Percentiles rank a stretch among this genome's conserved stretches.
These are phyloP conservation scores for Solanum pimpinellifolium DNA, from an alignment of 257 asterid genomes.

Conservation along the genomic window DNA sequence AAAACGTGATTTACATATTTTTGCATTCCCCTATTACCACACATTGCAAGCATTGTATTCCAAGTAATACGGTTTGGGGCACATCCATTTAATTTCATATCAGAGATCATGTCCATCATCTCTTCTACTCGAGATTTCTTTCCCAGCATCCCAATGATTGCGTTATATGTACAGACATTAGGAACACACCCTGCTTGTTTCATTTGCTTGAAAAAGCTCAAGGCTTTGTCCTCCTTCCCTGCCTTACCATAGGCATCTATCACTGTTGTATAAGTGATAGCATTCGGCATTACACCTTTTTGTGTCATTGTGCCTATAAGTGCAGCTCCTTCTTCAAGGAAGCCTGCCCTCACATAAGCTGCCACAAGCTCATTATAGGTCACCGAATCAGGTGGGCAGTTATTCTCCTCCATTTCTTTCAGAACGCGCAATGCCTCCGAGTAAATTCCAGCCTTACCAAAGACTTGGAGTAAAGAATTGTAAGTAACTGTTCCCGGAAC, in stretches of 20 bases:
- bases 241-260: constrained; percentile 95
- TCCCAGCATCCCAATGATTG: constrained; percentile 86
- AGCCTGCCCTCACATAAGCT: constrained; percentile 91
- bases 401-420: constrained; percentile 82
- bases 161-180: constrained; percentile 79
- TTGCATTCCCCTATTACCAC: constrained; percentile 83
- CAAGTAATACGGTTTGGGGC: constrained; percentile 81
- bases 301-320: constrained; percentile 62
- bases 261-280: constrained; percentile 78
- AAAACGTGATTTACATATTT: constrained; percentile 58
- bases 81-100: constrained; percentile 80
- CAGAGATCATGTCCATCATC: constrained; percentile 65
- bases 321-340: constrained; percentile 72
- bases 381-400: constrained; percentile 79
- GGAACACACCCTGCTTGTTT: constrained; percentile 90
- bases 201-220: constrained; percentile 59
- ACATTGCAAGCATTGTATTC: constrained; percentile 81
- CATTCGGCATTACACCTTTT: constrained; percentile 78
- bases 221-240: constrained; percentile 66
- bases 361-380: constrained; percentile 91
- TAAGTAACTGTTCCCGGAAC: constrained; percentile 75
- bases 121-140: constrained; percentile 74
- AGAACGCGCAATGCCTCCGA: constrained; percentile 67
- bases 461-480: constrained; percentile 81
- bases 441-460: constrained; percentile 75